Base-by-base conservation (phyloP, 352 stramenopile species). In the Phytophthora citrophthora region DNA sequence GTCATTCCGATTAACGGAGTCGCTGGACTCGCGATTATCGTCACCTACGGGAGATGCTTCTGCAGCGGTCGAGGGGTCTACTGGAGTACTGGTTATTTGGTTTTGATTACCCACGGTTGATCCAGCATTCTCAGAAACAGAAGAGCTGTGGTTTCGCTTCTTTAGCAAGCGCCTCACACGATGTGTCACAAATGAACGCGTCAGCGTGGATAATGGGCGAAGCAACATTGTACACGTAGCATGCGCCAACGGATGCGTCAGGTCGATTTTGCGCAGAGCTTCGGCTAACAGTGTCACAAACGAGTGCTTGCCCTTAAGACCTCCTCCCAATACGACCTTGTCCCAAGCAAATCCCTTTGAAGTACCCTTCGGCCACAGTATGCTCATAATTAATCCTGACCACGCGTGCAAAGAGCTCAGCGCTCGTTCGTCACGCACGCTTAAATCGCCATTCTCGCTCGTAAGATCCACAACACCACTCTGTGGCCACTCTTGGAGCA, bases 311-410 rank as follows among this genome's bases (percentile, higher is more conserved):
- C 78, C 79, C 48, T 87, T 84, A 3, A 93, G 60, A 24, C 80
- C 76, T 20, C 83, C 85, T 52, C 76, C 79, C 2, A 91, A 53
- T 3, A 91, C 82, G 43, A 94, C 73, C 49, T 92, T 93, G 54
- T 95, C 86, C 84, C 83, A 93, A 0, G 86, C 85, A 39, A 93
- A 86, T 15, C 80, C 76, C 46, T 95, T 95, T 13, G 79, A 80
- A 12, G 82, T 81, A 2, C 84, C 86, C 39, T 88, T 87, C 4
- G 88, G 88, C 88, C 88, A 96, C 48, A 95, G 72, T 38, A 96
- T 90, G 52, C 85, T 94, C 86, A 95, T 94, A 31, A 94, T 90
- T 31, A 96, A 63, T 11, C 84, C 85, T 4, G 80, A 83, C 88
- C 88, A 96, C 3, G 86, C 88, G 51, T 96, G 86, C 31, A 96